A percentile compares a stretch with the other conserved stretches of the same genome.
phyloP scores from a whole-genome alignment of 441 rosid species.

The Euphorbia schlechtendalii region DNA sequence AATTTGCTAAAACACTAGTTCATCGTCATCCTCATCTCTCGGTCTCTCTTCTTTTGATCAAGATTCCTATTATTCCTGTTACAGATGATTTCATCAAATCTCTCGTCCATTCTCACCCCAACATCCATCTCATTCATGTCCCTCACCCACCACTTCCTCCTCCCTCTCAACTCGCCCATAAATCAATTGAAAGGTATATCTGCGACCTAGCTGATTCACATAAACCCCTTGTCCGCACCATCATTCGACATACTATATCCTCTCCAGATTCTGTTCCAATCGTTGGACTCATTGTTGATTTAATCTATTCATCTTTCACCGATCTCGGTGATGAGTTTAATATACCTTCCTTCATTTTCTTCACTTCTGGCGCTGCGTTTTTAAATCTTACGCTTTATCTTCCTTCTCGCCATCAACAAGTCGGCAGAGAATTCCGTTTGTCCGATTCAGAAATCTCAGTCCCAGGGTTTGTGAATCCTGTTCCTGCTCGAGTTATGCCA shows the following conservation, averaged over 20 bases:
- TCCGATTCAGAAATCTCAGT: conserved; percentile 30
- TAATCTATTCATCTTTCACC: conserved; percentile 45
- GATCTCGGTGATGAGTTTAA: conserved; percentile 42
- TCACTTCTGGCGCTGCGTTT: conserved; percentile 34
- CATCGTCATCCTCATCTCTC: conserved; percentile 28
- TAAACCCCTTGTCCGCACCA: conserved; percentile 19
- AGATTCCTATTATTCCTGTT: conserved; percentile 20
- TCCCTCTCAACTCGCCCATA: conserved; percentile 17
- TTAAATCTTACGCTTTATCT: conserved; percentile 28
- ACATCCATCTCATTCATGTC: conserved; percentile 33
- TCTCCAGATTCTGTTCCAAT: conserved; percentile 18
- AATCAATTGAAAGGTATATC: conserved; percentile 24
- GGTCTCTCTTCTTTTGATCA: conserved; percentile 38
- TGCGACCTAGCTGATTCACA: conserved; percentile 11
- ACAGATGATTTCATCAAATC: conserved; percentile 27
- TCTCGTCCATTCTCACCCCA: conserved; percentile 27
- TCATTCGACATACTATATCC: conserved; percentile 6
- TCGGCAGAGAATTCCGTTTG: too few species aligned
- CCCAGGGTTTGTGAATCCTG: conserved; percentile 39
- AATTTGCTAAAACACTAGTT: conserved; percentile 38
- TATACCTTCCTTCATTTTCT: conserved; percentile 41
- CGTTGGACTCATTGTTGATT: conserved; percentile 41
- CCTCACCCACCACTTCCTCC: conserved; percentile 36
- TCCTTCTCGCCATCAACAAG: conserved; percentile 23
- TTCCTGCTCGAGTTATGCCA: conserved; percentile 40